A percentile compares a stretch with the other conserved stretches of the same genome.
Evolutionary conservation across 2,329 filamentous ascomycete genomes (phyloP).

Genomic region (Chrysoporthe puriensis): DNA sequence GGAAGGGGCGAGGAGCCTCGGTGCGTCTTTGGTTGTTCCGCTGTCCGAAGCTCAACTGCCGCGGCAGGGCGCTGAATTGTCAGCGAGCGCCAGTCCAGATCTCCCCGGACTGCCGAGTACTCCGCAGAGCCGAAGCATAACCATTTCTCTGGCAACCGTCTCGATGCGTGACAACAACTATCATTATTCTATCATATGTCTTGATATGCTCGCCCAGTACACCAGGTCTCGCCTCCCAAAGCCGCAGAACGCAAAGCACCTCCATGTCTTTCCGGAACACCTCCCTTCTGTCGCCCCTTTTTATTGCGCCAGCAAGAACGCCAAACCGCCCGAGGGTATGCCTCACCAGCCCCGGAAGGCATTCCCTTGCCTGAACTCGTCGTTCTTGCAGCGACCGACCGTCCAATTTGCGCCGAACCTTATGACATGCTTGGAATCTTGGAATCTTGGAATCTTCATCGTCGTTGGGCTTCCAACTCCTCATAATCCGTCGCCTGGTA

Average conservation of each 20-base stretch:
- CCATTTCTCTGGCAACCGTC: background rate
- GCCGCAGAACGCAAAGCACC: background rate
- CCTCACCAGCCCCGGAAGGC: background rate
- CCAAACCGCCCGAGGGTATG: conserved; percentile 1
- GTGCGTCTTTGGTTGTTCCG: background rate
- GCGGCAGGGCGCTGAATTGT: background rate
- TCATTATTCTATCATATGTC: conserved; percentile 25
- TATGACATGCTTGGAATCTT: conserved; percentile 16
- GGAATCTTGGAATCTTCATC: conserved; percentile 12
- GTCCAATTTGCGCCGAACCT: conserved; percentile 23
- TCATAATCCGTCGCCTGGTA: background rate
- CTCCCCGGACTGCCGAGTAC: background rate
- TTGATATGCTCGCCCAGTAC: conserved; percentile 20
- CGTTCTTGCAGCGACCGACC: background rate
- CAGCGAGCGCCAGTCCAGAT: background rate
- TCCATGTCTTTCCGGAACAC: conserved; percentile 5
- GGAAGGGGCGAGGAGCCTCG: background rate
- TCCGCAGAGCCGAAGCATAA: too few species aligned
- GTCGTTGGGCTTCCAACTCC: background rate
- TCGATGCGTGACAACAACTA: conserved; percentile 1
- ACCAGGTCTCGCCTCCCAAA: background rate
- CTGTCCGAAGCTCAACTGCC: background rate
- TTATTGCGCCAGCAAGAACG: conserved; percentile 4
- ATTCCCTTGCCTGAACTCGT: background rate
- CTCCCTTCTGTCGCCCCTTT: background rate